Base-by-base conservation (phyloP, 495 filamentous ascomycete genomes). In the Pyronema domesticum region DNA sequence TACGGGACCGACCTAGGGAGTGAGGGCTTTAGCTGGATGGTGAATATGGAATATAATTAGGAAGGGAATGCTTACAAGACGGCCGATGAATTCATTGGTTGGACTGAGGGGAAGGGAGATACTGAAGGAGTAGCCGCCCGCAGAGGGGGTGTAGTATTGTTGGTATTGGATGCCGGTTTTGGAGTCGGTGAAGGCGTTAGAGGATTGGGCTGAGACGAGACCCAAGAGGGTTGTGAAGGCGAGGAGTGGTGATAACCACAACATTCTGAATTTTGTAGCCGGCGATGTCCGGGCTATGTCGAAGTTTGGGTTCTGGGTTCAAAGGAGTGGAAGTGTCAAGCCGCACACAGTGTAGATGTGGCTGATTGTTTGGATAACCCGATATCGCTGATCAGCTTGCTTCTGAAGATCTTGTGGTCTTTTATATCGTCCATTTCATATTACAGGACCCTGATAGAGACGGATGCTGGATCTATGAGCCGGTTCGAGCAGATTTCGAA, bases 101-200 rank as follows among this genome's bases (percentile, higher is more conserved):
- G 64, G 62, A 13, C 30, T 60, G 34, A 64, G 55, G 14, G 69
- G 69, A n/a, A 72, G 54, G 5, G 67, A 65, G 37, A 71, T 55
- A 54, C 64, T 60, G 51, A 70, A 72, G 50, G 61, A 64, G 53
- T 59, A 70, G n/a, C 59, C 59, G 13, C 68, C 68, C 43, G 53
- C 61, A 19, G 56, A 37, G 18, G 59, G 37, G 17, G 65, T 63
- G 36, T 57, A 62, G 49, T 61, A 62, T 33, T 63, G 57, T 57
- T 71, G 65, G 58, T 66, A 71, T 34, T 59, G 58, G 23, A 72
- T 71, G 11, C 69, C 67, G 35, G 65, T 68, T 9, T 58, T 58
- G 36, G 67, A 57, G 46, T 72, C 69, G 7, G 60, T 70, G 53
- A 68, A 71, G 48, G 60, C 55, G n/a, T 19, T 36, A 7, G 57